phyloP scores from a whole-genome alignment of 768 basidiomycete species.

The Wakefieldia striispora region DNA sequence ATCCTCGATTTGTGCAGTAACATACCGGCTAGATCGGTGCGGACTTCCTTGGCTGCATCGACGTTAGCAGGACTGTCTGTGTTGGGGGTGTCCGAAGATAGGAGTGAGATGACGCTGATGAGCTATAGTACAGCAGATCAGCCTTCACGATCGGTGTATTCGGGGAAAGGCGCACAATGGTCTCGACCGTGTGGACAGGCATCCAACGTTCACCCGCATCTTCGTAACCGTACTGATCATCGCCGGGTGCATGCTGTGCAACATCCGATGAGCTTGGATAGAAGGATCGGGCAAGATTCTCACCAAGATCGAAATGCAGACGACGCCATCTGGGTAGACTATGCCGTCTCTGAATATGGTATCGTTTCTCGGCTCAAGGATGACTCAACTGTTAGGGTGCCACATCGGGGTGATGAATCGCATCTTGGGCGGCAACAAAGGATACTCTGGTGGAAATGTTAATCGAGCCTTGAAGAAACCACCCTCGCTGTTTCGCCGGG shows the following conservation, averaged over 20 bases:
- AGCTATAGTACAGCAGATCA: constrained; percentile 52
- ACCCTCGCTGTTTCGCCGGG: constrained; percentile 67
- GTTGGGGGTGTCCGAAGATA: constrained; percentile 90
- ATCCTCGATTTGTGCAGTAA: background rate
- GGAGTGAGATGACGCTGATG: constrained; percentile 91
- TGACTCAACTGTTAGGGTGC: constrained; percentile 90
- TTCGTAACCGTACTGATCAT: constrained; percentile 96
- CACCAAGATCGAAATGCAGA: constrained; percentile 95
- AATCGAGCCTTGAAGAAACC: constrained; percentile 93
- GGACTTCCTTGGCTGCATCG: constrained; percentile 89
- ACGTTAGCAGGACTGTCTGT: constrained; percentile 94
- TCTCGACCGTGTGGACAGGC: constrained; percentile 96
- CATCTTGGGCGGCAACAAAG: constrained; percentile 92
- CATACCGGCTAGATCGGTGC: constrained; percentile 61
- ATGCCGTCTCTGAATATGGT: constrained; percentile 1
- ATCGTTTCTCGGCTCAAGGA: background rate
- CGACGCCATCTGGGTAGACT: constrained; percentile 92
- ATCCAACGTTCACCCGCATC: constrained; percentile 97
- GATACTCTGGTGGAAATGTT: constrained; percentile 88
- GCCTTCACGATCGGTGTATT: background rate
- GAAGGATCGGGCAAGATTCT: constrained; percentile 20
- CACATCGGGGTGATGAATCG: constrained; percentile 93
- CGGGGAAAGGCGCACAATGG: constrained; percentile 62
- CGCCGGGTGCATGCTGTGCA: constrained; percentile 85
- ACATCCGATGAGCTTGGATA: constrained; percentile 3